These are phyloP conservation scores for Diutina siamensis DNA, from an alignment of 1,139 yeast species.

Conservation along the genomic window DNA sequence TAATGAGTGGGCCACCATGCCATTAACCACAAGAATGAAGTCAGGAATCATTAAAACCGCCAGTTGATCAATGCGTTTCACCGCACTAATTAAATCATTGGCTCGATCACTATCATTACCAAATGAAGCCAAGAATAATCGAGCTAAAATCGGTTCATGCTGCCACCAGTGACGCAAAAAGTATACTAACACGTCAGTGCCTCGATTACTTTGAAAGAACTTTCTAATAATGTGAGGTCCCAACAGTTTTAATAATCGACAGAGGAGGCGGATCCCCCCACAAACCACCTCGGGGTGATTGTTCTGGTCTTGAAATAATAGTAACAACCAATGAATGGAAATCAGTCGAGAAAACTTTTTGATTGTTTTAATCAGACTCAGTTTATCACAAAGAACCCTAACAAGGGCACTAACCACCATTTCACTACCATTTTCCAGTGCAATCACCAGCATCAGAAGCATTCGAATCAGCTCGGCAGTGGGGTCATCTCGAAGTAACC, in stretches of 20 bases:
- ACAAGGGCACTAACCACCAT: neutral
- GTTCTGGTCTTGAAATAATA: slow-evolving; percentile 28
- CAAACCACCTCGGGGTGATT: slow-evolving; percentile 25
- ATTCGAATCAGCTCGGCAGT: slow-evolving; percentile 1
- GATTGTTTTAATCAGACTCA: slow-evolving; percentile 17
- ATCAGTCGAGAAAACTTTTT: slow-evolving; percentile 45
- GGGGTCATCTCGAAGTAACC: slow-evolving; percentile 9
- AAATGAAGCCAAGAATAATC: slow-evolving; percentile 30
- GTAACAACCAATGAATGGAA: slow-evolving; percentile 56
- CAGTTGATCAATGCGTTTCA: neutral
- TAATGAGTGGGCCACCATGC: slow-evolving; percentile 27
- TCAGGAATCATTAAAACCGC: slow-evolving; percentile 22
- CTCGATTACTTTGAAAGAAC: slow-evolving; percentile 42
- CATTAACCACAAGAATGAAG: slow-evolving; percentile 26
- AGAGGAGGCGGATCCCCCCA: slow-evolving; percentile 37
- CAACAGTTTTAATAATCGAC: slow-evolving; percentile 34
- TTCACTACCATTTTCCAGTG: neutral
- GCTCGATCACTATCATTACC: slow-evolving; percentile 17
- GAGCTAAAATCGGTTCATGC: slow-evolving; percentile 22
- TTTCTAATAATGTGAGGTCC: slow-evolving; percentile 36
- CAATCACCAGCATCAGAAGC: slow-evolving; percentile 3
- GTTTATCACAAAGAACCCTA: neutral
- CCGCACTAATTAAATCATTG: neutral
- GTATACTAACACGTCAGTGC: slow-evolving; percentile 41
- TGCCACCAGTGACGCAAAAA: slow-evolving; percentile 36